A percentile compares a stretch with the other conserved stretches of the same genome.
phyloP scores from a whole-genome alignment of 805 yeast genomes.

The Candida nanaspora region DNA sequence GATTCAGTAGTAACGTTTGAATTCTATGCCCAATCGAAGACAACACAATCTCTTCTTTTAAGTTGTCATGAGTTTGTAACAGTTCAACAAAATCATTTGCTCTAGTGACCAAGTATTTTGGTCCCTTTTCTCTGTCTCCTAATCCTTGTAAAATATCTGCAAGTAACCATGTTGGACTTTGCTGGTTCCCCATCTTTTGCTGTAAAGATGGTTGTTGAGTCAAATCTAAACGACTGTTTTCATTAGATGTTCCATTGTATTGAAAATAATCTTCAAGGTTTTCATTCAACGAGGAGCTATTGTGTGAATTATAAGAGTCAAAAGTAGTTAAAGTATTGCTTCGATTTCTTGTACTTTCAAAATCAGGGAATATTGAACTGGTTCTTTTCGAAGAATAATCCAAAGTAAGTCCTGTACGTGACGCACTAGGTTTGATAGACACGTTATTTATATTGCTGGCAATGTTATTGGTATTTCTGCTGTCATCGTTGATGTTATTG shows the following conservation, averaged over 20 bases:
- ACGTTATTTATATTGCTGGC: neutral
- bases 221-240: neutral
- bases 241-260: neutral
- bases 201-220: slow-evolving; percentile 4
- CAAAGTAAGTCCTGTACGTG: no score
- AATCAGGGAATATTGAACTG: slow-evolving; percentile 11
- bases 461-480: neutral
- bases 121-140: slow-evolving; percentile 43
- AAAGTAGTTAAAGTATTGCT: slow-evolving; percentile 17
- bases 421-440: neutral
- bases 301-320: slow-evolving; percentile 9
- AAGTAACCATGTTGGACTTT: slow-evolving; percentile 53
- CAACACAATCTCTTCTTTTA: slow-evolving; percentile 58
- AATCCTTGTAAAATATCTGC: slow-evolving; percentile 55
- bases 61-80: slow-evolving; percentile 47
- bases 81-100: slow-evolving; percentile 61
- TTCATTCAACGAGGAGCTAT: slow-evolving; percentile 10
- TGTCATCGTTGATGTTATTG: neutral
- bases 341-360: slow-evolving; percentile 15
- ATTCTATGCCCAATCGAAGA: slow-evolving; percentile 50
- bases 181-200: no score
- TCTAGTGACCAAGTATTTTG: slow-evolving; percentile 43
- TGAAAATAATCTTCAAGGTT: slow-evolving; percentile 2
- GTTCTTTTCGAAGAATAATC: neutral
- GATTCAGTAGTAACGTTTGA: slow-evolving; percentile 43